Evolutionary conservation across 768 basidiomycete genomes (phyloP).

Genomic region (Pleurotus tuber-regium): DNA sequence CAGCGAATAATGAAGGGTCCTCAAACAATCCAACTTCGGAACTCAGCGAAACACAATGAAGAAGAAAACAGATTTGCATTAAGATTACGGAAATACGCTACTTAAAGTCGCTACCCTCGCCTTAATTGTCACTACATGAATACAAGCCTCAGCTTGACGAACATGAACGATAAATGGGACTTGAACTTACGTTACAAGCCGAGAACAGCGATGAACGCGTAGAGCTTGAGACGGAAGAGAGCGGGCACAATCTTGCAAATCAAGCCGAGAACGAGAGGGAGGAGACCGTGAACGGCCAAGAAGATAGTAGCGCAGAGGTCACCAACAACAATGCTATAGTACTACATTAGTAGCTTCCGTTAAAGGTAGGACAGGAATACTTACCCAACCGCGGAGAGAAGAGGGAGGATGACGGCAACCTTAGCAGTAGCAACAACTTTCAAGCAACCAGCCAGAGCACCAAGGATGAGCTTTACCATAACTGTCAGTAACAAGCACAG

Average conservation of each 20-base stretch:
- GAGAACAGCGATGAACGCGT: slow-evolving; percentile 11
- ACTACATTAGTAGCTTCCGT: not conserved
- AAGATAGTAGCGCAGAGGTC: slow-evolving; percentile 7
- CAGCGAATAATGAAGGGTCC: too few relatives aligned
- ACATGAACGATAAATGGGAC: not conserved
- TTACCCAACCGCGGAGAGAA: slow-evolving; percentile 19
- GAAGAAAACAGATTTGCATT: too few relatives aligned
- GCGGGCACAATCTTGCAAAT: slow-evolving; percentile 6
- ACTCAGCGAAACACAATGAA: too few relatives aligned
- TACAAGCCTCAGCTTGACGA: too few relatives aligned
- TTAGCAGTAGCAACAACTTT: slow-evolving; percentile 11
- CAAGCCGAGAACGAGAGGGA: slow-evolving; percentile 7
- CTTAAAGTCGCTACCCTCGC: too few relatives aligned
- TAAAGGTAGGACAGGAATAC: not conserved
- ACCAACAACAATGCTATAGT: slow-evolving; percentile 8
- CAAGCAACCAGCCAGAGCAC: slow-evolving; percentile 14
- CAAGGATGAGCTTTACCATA: slow-evolving; percentile 18
- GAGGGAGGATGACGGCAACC: slow-evolving; percentile 11
- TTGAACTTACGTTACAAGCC: not conserved
- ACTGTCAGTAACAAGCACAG: not conserved
- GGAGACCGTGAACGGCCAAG: slow-evolving; percentile 10
- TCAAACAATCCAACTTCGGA: too few relatives aligned
- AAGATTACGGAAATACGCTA: too few relatives aligned
- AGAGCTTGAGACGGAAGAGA: not conserved
- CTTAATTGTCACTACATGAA: too few relatives aligned